Percentiles rank a stretch among this genome's conserved stretches.
Evolutionary conservation across 2,329 filamentous ascomycete species (phyloP).

Genomic region (Juglanconis juglandina): DNA sequence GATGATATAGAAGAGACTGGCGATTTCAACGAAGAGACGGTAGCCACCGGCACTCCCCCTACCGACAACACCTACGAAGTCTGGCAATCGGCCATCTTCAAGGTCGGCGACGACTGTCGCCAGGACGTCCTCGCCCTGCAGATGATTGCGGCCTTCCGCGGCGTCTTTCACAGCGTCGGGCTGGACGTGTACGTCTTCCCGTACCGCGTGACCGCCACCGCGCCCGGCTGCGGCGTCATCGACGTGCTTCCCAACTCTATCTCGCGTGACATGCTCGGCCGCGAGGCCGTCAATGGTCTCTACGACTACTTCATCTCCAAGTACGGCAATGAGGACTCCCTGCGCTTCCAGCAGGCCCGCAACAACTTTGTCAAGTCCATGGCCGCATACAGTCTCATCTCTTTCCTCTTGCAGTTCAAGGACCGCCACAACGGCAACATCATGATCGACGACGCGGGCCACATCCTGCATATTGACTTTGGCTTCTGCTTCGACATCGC

Average conservation of each 20-base stretch:
- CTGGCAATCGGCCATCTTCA: conserved; percentile 99
- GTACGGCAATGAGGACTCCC: conserved; percentile 93
- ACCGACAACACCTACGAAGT: conserved; percentile 70
- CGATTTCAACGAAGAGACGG: conserved; percentile 47
- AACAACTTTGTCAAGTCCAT: conserved; percentile 99
- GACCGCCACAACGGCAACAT: conserved; percentile 99
- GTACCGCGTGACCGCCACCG: conserved; percentile 94
- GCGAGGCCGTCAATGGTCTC: conserved; percentile 94
- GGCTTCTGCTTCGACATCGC: conserved; percentile 99
- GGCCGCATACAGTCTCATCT: conserved; percentile 97
- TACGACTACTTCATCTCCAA: conserved; percentile 98
- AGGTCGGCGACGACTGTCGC: conserved; percentile 96
- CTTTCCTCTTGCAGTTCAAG: conserved; percentile 96
- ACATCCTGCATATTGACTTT: conserved; percentile 98
- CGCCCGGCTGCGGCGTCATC: conserved; percentile 95
- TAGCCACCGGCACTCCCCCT: conserved; percentile 32
- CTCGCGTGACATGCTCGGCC: conserved; percentile 95
- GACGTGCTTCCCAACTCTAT: conserved; percentile 97
- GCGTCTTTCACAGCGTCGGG: conserved; percentile 92
- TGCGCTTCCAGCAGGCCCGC: conserved; percentile 90
- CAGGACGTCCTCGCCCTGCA: conserved; percentile 95
- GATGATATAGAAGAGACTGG: conserved; percentile 49
- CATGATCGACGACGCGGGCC: conserved; percentile 96
- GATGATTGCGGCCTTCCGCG: conserved; percentile 96
- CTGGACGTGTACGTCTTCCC: conserved; percentile 96